Evolutionary conservation across 179 eudicot species (phyloP).

Genomic region (Camellia oleifera): DNA sequence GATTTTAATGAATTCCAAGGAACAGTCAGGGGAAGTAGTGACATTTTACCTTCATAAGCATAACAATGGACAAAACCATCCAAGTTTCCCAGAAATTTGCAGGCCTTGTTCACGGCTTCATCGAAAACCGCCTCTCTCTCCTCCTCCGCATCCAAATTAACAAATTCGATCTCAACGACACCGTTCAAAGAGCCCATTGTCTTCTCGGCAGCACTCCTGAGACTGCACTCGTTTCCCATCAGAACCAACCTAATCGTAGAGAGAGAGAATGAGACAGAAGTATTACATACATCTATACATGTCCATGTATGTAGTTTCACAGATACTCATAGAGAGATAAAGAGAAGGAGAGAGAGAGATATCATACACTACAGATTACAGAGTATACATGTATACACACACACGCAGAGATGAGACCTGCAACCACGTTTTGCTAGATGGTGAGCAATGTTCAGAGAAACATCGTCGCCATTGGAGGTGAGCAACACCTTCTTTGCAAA

Average conservation of each 20-base stretch:
- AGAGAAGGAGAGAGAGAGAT: neutral
- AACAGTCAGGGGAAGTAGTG: neutral
- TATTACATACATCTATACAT: neutral
- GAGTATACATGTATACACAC: neutral
- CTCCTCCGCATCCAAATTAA: conserved; percentile 79
- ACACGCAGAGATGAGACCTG: conserved; percentile 38
- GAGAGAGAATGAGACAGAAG: conserved; percentile 7
- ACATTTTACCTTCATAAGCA: conserved; percentile 68
- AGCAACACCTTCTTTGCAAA: conserved; percentile 51
- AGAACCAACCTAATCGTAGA: conserved; percentile 61
- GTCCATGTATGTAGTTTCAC: no score
- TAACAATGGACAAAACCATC: conserved; percentile 79
- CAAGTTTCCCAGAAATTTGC: conserved; percentile 50
- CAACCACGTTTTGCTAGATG: conserved; percentile 74
- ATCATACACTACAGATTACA: neutral
- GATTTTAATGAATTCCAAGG: neutral
- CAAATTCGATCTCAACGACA: conserved; percentile 42
- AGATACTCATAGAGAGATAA: neutral
- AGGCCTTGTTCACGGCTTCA: conserved; percentile 70
- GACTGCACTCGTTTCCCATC: conserved; percentile 62
- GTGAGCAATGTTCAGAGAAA: conserved; percentile 61
- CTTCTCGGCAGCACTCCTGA: conserved; percentile 46
- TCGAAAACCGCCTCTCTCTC: conserved; percentile 59
- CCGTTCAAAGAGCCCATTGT: conserved; percentile 40
- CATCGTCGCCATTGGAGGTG: conserved; percentile 74